Evolutionary conservation across 768 basidiomycete species (phyloP), one percentile per base, ranked within the genome.

Genomic region (Leccinum arenicola): DNA sequence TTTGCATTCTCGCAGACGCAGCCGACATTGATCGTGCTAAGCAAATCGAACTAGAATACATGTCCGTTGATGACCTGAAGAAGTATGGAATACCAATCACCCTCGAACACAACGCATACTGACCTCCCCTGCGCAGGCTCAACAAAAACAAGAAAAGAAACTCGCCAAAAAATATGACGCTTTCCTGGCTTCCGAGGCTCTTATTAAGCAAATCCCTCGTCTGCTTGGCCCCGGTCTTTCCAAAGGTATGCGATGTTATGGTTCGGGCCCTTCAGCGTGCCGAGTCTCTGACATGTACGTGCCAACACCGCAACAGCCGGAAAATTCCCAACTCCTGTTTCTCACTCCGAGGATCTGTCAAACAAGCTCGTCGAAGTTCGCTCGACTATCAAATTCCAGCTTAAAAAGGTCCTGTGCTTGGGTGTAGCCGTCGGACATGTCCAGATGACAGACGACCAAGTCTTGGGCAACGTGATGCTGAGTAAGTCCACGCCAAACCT

Each of bases 141-240:
- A 97, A 96, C 89, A 96, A 97, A 82, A 99, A 98, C 86, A 98
- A 99, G 84, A 99, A 99, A 99, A 98, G 85, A 97, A 97, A 82
- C 91, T 98, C 68, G 96, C 96, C 66, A 98, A 98, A 84, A 98
- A 98, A 76, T 95, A 98, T 81, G 95, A 99, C 69, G 95, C 96
- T 60, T 99, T 99, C 89, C 81, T 99, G 66, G 86, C 96, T 36
- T 98, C 97, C 59, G 97, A 99, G 77, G 80, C 93, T 61, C 84
- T 99, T 67, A 98, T 99, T 84, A 98, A 97, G 84, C 96, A 98
- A 81, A 98, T 99, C 61, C 97, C 97, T 66, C 96, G 97, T 95
- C 87, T 98, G 55, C 87, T 99, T 62, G 97, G 97, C 61, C 97
- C 97, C 69, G 97, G 97, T 91, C 90, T 99, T 61, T 98, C 96